Conservation (phyloP, 192 early-diverging fungal species). For the Entomortierella beljakovae region DNA sequence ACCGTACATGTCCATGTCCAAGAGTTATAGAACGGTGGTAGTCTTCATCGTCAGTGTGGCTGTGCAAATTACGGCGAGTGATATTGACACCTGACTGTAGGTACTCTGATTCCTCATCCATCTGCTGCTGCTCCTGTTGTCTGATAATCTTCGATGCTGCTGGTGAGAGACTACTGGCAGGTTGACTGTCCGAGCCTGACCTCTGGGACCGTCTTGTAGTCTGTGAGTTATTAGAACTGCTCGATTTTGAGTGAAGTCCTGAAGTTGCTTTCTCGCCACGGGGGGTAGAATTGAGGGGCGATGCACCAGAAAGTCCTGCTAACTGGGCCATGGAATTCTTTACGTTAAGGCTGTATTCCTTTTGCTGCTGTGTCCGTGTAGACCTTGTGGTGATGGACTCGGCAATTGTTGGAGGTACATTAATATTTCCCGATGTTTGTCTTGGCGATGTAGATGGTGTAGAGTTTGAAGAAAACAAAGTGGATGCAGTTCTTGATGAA, state of each 20-base stretch:
- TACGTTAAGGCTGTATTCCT: conserved; percentile 26
- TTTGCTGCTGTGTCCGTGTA: conserved; percentile 25
- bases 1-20: neutral
- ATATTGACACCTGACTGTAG: neutral
- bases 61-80: conserved; percentile 4
- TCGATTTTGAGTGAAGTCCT: neutral
- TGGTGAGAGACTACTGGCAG: conserved; percentile 21
- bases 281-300: neutral
- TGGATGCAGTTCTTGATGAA: conserved; percentile 11
- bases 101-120: conserved; percentile 16
- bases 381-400: conserved; percentile 9
- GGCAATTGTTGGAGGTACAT: neutral
- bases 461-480: conserved; percentile 35
- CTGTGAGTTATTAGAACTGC: conserved; percentile 3
- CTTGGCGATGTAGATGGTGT: conserved; percentile 39
- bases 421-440: neutral
- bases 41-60: conserved; percentile 20
- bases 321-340: conserved; percentile 31
- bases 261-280: neutral
- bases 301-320: conserved; percentile 5
- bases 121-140: conserved; percentile 38
- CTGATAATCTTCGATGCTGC: conserved; percentile 29
- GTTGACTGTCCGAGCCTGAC: conserved; percentile 12
- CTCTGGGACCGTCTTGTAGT: neutral
- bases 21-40: conserved; percentile 1